Evolutionary conservation across 352 stramenopile species (phyloP), one percentile per base, ranked within the genome.

Genomic region (Phytophthora kernoviae): DNA sequence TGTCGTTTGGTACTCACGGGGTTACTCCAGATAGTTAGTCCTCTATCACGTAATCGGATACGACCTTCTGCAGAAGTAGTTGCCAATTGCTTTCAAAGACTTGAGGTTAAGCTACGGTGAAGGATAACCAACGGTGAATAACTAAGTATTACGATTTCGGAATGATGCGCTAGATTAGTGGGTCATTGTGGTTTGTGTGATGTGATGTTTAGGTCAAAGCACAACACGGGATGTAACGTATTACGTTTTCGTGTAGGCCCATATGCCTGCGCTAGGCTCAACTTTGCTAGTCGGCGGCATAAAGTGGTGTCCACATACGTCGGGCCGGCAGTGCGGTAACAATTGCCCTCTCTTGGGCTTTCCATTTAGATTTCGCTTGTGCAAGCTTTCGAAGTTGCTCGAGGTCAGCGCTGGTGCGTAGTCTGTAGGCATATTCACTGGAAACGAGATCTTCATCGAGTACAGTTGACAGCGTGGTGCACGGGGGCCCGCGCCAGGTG

Each of bases 261-360:
- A 60, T 54, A 34, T 20, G 26, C 44, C 22, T 55, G 54, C 47
- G 47, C 43, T 62, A 49, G 33, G 18, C 44, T 54, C 53, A 46
- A 15, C 8, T 61, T 54, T 41, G 53, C 32, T 54, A 54, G 43
- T 54, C 54, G 45, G 45, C 45, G 44, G 45, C 37, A 62, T 62
- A 53, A 14, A 39, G 30, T 64, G 39, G 46, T 58, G 39, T 64
- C 27, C 40, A 30, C 47, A 57, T 53, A 53, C 22, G 47, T 64
- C 47, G 20, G 26, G 56, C 40, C 40, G 1, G 39, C 37, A 21
- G 15, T 17, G 6, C 27, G 32, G 1, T 47, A 18, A 12, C n/a
- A 22, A 40, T 33, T 14, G n/a, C 36, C 17, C 9, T 45, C 20
- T 34, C 18, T 20, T 45, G 21, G 9, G 8, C 2, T 8, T 37